These are phyloP conservation scores for Moringa oleifera DNA, from an alignment of 345 rosid species.

Conservation along the genomic window DNA sequence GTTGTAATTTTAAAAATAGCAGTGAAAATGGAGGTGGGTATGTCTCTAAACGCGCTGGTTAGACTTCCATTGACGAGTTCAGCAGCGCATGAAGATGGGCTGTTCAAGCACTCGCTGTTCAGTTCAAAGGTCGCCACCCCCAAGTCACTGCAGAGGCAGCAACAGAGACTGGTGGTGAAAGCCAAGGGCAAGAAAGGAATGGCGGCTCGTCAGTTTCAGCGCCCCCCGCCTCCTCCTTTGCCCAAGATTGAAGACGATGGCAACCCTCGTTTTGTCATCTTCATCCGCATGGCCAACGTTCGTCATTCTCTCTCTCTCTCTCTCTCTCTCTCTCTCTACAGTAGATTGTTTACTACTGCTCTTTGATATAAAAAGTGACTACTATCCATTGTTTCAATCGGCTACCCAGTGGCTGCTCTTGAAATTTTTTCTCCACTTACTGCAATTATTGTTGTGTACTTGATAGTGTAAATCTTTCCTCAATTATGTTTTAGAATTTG, in stretches of 20 bases:
- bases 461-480: too few relatives aligned
- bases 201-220: constrained; percentile 73
- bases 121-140: constrained; percentile 33
- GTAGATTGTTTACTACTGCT: too few relatives aligned
- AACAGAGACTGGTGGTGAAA: constrained; percentile 43
- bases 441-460: too few relatives aligned
- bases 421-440: too few relatives aligned
- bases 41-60: constrained; percentile 66
- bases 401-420: too few relatives aligned
- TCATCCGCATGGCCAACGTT: constrained; percentile 86
- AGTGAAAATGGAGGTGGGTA: constrained; percentile 62
- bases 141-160: constrained; percentile 14
- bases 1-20: too few relatives aligned
- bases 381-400: too few relatives aligned
- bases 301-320: constrained; percentile 24
- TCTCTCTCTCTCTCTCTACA: too few relatives aligned
- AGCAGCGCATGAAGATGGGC: constrained; percentile 42
- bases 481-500: too few relatives aligned
- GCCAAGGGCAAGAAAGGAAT: constrained; percentile 90
- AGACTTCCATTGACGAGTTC: constrained; percentile 59
- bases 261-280: constrained; percentile 81
- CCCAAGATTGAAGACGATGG: constrained; percentile 98
- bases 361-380: too few relatives aligned
- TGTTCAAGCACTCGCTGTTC: constrained; percentile 51
- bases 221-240: constrained; percentile 56